These are phyloP conservation scores for Zalaria obscura DNA, from an alignment of 2,329 filamentous ascomycete species.

Conservation along the genomic window DNA sequence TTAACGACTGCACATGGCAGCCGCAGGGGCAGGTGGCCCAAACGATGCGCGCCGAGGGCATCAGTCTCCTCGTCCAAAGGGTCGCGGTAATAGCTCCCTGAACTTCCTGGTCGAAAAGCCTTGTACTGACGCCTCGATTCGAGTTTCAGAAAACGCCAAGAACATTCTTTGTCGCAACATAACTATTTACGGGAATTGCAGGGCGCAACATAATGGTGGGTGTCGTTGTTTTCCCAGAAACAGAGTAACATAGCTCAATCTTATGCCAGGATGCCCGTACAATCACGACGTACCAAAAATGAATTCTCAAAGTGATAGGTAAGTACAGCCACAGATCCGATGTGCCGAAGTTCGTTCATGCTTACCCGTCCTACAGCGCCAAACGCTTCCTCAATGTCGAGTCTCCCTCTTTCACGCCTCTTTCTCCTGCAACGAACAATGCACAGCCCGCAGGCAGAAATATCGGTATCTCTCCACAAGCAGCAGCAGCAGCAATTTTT, in stretches of 20 bases:
- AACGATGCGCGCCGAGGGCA: conserved; percentile 26
- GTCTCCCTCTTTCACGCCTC: conserved; percentile 85
- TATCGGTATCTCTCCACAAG: conserved; percentile 72
- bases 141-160: conserved; percentile 44
- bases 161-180: conserved; percentile 88
- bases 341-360: background rate
- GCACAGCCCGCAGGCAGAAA: conserved; percentile 44
- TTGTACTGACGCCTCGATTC: background rate
- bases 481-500: conserved; percentile 77
- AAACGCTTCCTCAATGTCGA: conserved; percentile 61
- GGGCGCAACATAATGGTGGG: conserved; percentile 71
- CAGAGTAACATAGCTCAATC: background rate
- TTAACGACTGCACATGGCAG: conserved; percentile 1
- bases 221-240: background rate
- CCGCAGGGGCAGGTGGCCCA: conserved; percentile 11
- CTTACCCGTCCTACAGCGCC: background rate
- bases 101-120: background rate
- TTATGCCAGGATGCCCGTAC: conserved; percentile 54
- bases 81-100: conserved; percentile 19
- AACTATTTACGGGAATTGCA: conserved; percentile 83
- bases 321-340: conserved; percentile 15
- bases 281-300: conserved; percentile 67
- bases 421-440: conserved; percentile 34
- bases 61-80: conserved; percentile 28
- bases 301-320: conserved; percentile 37